Base-by-base conservation (phyloP, 352 stramenopile genomes). In the Pelagophyceae sp. region DNA sequence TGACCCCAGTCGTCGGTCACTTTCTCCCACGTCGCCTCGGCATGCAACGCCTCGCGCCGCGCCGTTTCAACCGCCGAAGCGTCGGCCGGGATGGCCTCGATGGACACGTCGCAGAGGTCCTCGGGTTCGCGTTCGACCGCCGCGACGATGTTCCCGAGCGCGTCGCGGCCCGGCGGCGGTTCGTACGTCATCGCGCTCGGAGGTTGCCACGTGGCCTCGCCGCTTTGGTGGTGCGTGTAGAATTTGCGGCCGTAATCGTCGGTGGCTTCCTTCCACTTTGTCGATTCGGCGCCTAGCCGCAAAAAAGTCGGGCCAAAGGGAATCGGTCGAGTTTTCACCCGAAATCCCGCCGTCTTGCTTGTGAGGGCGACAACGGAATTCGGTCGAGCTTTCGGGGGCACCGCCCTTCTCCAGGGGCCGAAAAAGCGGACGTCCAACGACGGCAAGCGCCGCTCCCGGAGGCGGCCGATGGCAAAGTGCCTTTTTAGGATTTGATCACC, bases 231-330 rank as follows among this genome's bases (percentile, higher is more conserved):
- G 78, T 87, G 83, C 45, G 83, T 32, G 58, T 80, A 87, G 76
- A 85, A 87, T 19, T 75, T 31, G n/a, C 81, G 82, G 33, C 83
- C 83, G 74, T 84, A 80, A 31, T 87, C 81, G 75, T 87, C 83
- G 79, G 84, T 81, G 19, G 82, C 64, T 67, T 78, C 67, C 50
- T 65, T 37, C 79, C 79, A 83, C 40, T n/a, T n/a, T n/a, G n/a
- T n/a, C n/a, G n/a, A n/a, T n/a, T n/a, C n/a, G n/a, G n/a, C n/a
- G n/a, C n/a, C n/a, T n/a, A n/a, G n/a, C n/a, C n/a, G n/a, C n/a
- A n/a, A n/a, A n/a, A n/a, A n/a, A n/a, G n/a, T n/a, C n/a, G n/a
- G n/a, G n/a, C n/a, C n/a, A n/a, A n/a, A n/a, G n/a, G n/a, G n/a
- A n/a, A n/a, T n/a, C n/a, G n/a, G n/a, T n/a, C n/a, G n/a, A n/a